Evolutionary conservation across 257 asterid species (phyloP), one percentile per base, ranked within the genome.

Genomic region (Lycium ferocissimum): DNA sequence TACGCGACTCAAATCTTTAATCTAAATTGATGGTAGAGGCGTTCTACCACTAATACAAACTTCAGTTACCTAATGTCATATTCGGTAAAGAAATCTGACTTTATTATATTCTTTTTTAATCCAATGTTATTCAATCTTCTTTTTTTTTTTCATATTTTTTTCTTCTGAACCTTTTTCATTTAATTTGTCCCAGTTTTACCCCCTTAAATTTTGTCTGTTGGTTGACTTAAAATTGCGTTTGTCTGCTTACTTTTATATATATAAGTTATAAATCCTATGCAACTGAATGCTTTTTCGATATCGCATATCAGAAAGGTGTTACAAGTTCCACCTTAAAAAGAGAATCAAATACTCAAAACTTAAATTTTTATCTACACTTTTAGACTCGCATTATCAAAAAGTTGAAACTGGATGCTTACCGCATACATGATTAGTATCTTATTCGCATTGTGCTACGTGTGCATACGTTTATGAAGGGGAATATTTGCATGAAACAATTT

Each of bases 401-500:
- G 17, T 54, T 65, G 72, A 65, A 33, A 11, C 18, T 10, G 63
- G 12, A 65, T 26, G 72, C 43, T 26, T 65, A 26, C 72, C 9
- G 43, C 72, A 65, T 65, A 33, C 72, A 26, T 12, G 5, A 65
- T 18, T 33, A 33, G 73, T 4, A 66, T 33, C 73, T 66, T 66
- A 22, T 49, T 75, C 20, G 81, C 62, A 49, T 75, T 22, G 49
- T 75, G 81, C 61, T 13, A 51, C 63, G 81, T 51, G 45, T 22
- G 38, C 22, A 15, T 76, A 3, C 63, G 3, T 22, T 51, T 49
- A 73, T 33, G 63, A 12, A 47, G 14, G 43, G 62, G 14, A 22
- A 22, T 51, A 22, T 76, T 76, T 51, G 82, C 62, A 51, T 26
- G 14, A 76, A 49, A 26, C 6, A 76, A 26, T 51, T 51, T 51